Evolutionary conservation across 2,329 filamentous ascomycete species (phyloP).

Genomic region (Aspergillus oerlinghausenensis): DNA sequence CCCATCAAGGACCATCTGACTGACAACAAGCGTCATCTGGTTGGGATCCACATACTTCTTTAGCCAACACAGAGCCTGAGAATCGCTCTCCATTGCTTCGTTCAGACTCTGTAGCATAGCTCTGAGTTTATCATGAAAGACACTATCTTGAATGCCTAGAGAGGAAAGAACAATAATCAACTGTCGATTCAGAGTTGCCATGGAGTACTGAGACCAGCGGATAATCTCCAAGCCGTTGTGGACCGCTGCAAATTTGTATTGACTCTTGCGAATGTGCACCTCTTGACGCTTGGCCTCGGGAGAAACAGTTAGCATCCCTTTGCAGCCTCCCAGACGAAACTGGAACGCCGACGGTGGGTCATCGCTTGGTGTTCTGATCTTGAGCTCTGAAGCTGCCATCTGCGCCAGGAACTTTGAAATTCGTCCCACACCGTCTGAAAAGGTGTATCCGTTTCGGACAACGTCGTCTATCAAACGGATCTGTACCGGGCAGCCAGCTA

Average conservation of each 20-base stretch:
- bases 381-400: slow-evolving; percentile 68
- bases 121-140: slow-evolving; percentile 65
- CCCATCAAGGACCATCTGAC: slow-evolving; percentile 70
- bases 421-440: slow-evolving; percentile 90
- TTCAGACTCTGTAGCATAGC: slow-evolving; percentile 66
- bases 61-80: slow-evolving; percentile 63
- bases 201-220: slow-evolving; percentile 68
- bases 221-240: slow-evolving; percentile 80
- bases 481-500: slow-evolving; percentile 58
- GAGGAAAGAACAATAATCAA: slow-evolving; percentile 79
- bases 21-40: slow-evolving; percentile 68
- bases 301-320: slow-evolving; percentile 79
- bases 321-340: slow-evolving; percentile 87
- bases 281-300: slow-evolving; percentile 62
- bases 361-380: slow-evolving; percentile 49
- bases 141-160: slow-evolving; percentile 63
- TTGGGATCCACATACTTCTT: slow-evolving; percentile 79
- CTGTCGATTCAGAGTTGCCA: slow-evolving; percentile 82
- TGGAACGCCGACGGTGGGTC: slow-evolving; percentile 77
- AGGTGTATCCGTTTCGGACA: slow-evolving; percentile 62
- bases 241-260: slow-evolving; percentile 75
- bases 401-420: slow-evolving; percentile 75
- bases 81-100: slow-evolving; percentile 62
- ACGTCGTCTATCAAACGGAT: slow-evolving; percentile 65
- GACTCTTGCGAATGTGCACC: slow-evolving; percentile 75